phyloP scores from a whole-genome alignment of 192 early-diverging fungal species.

The Entomortierella chlamydospora region DNA sequence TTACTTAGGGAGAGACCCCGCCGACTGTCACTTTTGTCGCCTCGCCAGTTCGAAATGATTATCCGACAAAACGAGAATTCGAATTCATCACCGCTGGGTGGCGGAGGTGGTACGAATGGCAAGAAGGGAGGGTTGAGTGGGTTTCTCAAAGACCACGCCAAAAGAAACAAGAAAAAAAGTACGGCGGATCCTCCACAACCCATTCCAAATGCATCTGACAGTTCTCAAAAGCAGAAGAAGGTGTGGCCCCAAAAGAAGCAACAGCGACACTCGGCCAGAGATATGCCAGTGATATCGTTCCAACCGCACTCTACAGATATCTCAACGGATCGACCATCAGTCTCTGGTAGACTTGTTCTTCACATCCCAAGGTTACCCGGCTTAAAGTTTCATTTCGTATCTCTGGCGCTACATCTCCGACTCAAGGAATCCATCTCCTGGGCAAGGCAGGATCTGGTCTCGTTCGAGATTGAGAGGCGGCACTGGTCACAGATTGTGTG shows the following conservation, averaged over 20 bases:
- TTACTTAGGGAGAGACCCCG: slow-evolving; percentile 14
- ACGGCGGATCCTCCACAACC: background rate
- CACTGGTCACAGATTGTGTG: slow-evolving; percentile 37
- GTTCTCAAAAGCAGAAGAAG: background rate
- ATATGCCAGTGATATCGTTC: slow-evolving; percentile 6
- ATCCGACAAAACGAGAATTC: background rate
- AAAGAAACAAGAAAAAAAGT: background rate
- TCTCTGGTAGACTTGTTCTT: slow-evolving; percentile 31
- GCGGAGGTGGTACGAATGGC: background rate
- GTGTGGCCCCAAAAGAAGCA: background rate
- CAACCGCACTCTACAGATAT: slow-evolving; percentile 33
- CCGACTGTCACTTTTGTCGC: slow-evolving; percentile 18
- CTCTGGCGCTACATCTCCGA: slow-evolving; percentile 27
- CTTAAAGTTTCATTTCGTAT: slow-evolving; percentile 42
- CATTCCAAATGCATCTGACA: background rate
- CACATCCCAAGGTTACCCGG: slow-evolving; percentile 24
- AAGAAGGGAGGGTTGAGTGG: slow-evolving; percentile 1
- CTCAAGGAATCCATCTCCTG: slow-evolving; percentile 43
- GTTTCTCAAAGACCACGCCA: slow-evolving; percentile 9
- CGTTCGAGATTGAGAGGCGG: slow-evolving; percentile 37
- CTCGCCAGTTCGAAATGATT: slow-evolving; percentile 15
- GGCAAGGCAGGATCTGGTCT: slow-evolving; percentile 27
- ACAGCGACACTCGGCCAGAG: background rate
- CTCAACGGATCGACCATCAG: slow-evolving; percentile 17
- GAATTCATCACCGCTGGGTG: background rate